Evolutionary conservation across 2,329 filamentous ascomycete genomes (phyloP).

Genomic region (Aspergillus texensis): DNA sequence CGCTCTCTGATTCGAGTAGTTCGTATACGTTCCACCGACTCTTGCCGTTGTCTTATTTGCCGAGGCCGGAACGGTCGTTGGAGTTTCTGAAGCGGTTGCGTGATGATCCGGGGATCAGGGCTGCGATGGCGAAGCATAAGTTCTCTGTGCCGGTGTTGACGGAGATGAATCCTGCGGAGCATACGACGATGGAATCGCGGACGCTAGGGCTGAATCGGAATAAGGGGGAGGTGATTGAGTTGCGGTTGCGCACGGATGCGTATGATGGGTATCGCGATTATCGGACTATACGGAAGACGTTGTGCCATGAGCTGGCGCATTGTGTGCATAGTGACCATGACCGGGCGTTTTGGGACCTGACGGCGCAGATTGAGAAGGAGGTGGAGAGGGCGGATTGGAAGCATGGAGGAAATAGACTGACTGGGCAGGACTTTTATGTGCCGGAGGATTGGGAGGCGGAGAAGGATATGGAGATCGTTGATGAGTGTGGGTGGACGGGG

Average conservation of each 20-base stretch:
- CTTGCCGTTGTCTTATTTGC: slow-evolving; percentile 74
- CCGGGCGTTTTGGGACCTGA: slow-evolving; percentile 85
- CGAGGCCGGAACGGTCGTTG: slow-evolving; percentile 70
- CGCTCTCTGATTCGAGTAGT: slow-evolving; percentile 43
- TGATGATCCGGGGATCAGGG: slow-evolving; percentile 81
- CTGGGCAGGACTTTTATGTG: slow-evolving; percentile 61
- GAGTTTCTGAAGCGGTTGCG: slow-evolving; percentile 74
- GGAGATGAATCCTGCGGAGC: slow-evolving; percentile 88
- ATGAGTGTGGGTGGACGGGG: slow-evolving; percentile 76
- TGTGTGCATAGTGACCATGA: slow-evolving; percentile 88
- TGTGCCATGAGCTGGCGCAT: slow-evolving; percentile 94
- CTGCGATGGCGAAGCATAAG: slow-evolving; percentile 79
- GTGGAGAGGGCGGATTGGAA: slow-evolving; percentile 80
- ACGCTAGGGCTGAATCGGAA: slow-evolving; percentile 89
- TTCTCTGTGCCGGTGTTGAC: slow-evolving; percentile 86
- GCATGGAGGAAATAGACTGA: slow-evolving; percentile 67
- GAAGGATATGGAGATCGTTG: slow-evolving; percentile 59
- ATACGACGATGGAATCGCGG: slow-evolving; percentile 80
- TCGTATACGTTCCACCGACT: slow-evolving; percentile 83
- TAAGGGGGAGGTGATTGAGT: slow-evolving; percentile 83
- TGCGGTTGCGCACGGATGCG: slow-evolving; percentile 87
- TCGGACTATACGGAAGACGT: slow-evolving; percentile 82
- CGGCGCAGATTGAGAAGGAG: slow-evolving; percentile 82
- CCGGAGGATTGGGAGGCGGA: slow-evolving; percentile 57
- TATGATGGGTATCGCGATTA: slow-evolving; percentile 95